Evolutionary conservation across 2,329 filamentous ascomycete species (phyloP).

Genomic region (Colletotrichum sp.): DNA sequence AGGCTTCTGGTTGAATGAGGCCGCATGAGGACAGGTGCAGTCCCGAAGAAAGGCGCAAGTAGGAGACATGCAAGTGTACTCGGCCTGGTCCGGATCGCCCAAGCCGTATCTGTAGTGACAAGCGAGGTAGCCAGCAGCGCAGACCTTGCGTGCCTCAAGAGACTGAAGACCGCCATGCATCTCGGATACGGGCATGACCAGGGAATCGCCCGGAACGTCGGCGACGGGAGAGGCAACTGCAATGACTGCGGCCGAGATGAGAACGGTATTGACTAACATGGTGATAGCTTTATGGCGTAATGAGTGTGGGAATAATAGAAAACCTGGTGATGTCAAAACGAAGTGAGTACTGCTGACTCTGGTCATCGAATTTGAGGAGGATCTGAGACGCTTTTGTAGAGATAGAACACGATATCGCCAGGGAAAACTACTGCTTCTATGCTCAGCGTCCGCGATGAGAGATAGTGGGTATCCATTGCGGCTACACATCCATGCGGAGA

Average conservation of each 20-base stretch:
- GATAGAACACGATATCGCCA: neutral
- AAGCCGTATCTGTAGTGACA: neutral
- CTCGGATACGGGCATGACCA: rapidly evolving
- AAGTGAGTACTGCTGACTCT: neutral
- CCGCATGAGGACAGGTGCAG: neutral
- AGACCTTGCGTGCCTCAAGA: neutral
- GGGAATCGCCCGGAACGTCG: rapidly evolving
- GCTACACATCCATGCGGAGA: neutral
- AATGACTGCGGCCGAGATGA: neutral
- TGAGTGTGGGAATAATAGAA: neutral
- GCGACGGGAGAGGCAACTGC: neutral
- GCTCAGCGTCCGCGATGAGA: neutral
- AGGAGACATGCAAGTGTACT: neutral
- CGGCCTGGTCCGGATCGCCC: neutral
- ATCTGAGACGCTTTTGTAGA: neutral
- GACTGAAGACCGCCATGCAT: rapidly evolving
- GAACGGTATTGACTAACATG: neutral
- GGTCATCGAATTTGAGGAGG: rapidly evolving
- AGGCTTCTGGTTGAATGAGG: neutral
- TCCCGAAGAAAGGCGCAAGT: neutral
- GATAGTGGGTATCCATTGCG: neutral
- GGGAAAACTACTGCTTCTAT: neutral
- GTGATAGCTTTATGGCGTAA: neutral
- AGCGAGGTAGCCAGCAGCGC: neutral
- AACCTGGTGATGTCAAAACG: neutral